A percentile compares a stretch with the other conserved stretches of the same genome.
These are phyloP conservation scores for Lupinus albus DNA, from an alignment of 306 rosid genomes.

Conservation along the genomic window DNA sequence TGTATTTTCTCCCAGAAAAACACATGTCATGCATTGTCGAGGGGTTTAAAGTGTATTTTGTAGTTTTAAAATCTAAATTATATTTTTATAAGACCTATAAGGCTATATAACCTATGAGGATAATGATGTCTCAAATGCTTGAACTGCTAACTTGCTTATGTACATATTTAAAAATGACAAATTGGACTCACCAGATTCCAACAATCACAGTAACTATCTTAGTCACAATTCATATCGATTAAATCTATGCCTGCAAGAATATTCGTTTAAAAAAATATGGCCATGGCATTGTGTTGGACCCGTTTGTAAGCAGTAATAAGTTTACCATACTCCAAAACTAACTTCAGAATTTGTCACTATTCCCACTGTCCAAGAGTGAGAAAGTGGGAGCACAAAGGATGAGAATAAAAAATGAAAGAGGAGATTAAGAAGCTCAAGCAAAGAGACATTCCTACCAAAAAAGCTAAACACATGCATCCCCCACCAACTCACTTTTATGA, in stretches of 20 bases:
- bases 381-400: constrained; percentile 48
- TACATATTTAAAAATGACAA: not conserved
- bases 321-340: constrained; percentile 27
- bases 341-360: constrained; percentile 8
- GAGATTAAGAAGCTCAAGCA: constrained; percentile 52
- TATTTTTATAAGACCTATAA: too few relatives aligned
- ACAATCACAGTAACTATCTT: not conserved
- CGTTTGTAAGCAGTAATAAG: constrained; percentile 8
- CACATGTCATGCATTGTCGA: too few relatives aligned
- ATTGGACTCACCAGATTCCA: not conserved
- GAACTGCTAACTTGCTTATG: not conserved
- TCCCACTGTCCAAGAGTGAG: constrained; percentile 46
- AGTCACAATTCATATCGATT: not conserved
- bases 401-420: constrained; percentile 38
- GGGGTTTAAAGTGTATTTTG: too few relatives aligned
- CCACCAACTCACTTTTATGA: constrained; percentile 61
- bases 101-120: too few relatives aligned
- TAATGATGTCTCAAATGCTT: not conserved
- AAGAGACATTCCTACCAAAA: constrained; percentile 53
- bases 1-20: too few relatives aligned
- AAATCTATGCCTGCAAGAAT: not conserved
- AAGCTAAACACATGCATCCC: constrained; percentile 49
- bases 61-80: too few relatives aligned
- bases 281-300: not conserved
- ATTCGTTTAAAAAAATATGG: too few relatives aligned